A percentile compares a stretch with the other conserved stretches of the same genome.
Evolutionary conservation across 768 basidiomycete species (phyloP).

Genomic region (Mycena metata): DNA sequence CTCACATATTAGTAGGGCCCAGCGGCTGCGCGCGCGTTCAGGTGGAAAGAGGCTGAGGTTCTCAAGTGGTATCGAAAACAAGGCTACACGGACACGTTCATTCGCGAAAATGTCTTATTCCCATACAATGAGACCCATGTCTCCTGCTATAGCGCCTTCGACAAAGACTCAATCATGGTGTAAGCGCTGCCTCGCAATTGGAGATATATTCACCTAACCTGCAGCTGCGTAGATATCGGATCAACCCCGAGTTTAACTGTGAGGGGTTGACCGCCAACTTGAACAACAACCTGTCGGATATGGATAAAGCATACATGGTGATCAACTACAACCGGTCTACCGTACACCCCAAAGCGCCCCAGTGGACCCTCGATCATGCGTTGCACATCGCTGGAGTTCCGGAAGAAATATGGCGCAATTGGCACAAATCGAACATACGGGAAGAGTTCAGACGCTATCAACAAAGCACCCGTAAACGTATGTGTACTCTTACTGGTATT

Average conservation of each 20-base stretch:
- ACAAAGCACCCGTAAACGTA: background rate
- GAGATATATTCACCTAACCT: background rate
- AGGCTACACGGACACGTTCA: background rate
- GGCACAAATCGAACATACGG: background rate
- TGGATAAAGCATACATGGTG: slow-evolving; percentile 28
- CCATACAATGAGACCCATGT: background rate
- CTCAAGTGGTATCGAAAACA: slow-evolving; percentile 3
- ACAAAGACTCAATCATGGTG: slow-evolving; percentile 21
- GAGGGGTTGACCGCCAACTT: slow-evolving; percentile 7
- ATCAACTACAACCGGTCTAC: slow-evolving; percentile 26
- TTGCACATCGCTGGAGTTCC: slow-evolving; percentile 20
- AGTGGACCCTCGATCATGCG: slow-evolving; percentile 30
- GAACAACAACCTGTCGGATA: slow-evolving; percentile 10
- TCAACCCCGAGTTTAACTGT: slow-evolving; percentile 1
- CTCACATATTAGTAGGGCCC: slow-evolving; percentile 31
- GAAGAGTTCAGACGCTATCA: background rate
- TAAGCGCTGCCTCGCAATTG: no score
- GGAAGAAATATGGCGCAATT: no score
- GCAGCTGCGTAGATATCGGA: slow-evolving; percentile 2
- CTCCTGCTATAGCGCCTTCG: slow-evolving; percentile 24
- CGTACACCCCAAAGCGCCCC: slow-evolving; percentile 1
- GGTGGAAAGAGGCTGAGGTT: slow-evolving; percentile 12
- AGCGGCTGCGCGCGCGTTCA: slow-evolving; percentile 10
- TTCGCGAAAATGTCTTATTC: slow-evolving; percentile 14
- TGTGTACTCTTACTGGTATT: background rate